Evolutionary conservation across 1,139 yeast species (phyloP), one percentile per base, ranked within the genome.

Genomic region (Kurtzmaniella quercitrusa): DNA sequence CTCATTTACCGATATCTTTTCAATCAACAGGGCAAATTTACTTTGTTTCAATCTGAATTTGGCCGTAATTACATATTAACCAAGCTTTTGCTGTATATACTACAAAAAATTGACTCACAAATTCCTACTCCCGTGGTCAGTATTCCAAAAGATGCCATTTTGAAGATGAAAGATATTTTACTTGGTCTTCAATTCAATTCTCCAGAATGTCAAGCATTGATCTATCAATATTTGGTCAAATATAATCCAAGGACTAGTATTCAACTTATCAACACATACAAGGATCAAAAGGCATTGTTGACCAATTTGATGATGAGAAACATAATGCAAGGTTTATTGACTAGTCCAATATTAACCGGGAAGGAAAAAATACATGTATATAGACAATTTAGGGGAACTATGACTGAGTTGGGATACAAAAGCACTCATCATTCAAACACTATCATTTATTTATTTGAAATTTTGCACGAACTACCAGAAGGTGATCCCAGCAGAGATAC

Each of bases 241-340:
- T 57, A 57, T 15, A 60, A 63, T 36, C 66, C 67, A 3, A 30
- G 33, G 19, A 53, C 54, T 26, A 50, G 66, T 2, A 23, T 60
- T 14, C 50, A 52, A 39, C 49, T 67, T 16, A 50, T 65, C 16
- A 44, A 52, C 1, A 46, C 47, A 22, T 59, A 63, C 48, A 44
- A 52, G 21, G 39, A 49, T 6, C 52, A 50, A 15, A 54, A 56
- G 37, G 38, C 51, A 3, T 38, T 48, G 4, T 42, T 66, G 19
- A 45, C 53, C 3, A 47, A 49, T 28, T 46, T 43, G 7, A 44
- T 55, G 18, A 47, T 61, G 47, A 47, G 52, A 12, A 57, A 57
- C 3, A 51, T 56, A 15, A 56, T 62, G 42, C 50, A 58, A 16
- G 73, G 71, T 2, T 53, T 66, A 1, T 43, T 67, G 7, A 44